A percentile compares a stretch with the other conserved stretches of the same genome.
phyloP scores from a whole-genome alignment of 345 rosid species.

The Euphorbia tirucalli region DNA sequence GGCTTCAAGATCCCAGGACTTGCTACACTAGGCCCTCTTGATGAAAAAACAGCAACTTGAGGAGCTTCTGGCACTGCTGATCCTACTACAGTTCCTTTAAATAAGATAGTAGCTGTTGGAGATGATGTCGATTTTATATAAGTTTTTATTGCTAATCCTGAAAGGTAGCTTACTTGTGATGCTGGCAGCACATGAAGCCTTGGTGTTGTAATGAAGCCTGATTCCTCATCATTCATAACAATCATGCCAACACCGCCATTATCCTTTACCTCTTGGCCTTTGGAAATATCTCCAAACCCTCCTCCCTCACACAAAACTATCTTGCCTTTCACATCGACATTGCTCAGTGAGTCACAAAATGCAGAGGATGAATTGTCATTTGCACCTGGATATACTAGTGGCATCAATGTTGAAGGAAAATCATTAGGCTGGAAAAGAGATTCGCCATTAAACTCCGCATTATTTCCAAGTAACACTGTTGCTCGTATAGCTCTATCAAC shows the following conservation, averaged over 20 bases:
- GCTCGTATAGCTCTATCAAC: conserved; percentile 30
- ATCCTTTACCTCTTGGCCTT: conserved; percentile 18
- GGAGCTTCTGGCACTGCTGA: conserved; percentile 4
- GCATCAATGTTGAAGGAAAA: conserved; percentile 4
- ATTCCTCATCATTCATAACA: neutral
- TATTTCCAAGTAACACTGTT: conserved; percentile 36
- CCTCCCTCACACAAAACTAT: conserved; percentile 14
- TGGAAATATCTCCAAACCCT: neutral
- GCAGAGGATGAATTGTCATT: neutral
- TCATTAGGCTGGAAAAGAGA: conserved; percentile 5
- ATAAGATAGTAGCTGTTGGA: conserved; percentile 10
- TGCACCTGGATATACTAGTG: conserved; percentile 18
- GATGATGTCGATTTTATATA: conserved; percentile 9
- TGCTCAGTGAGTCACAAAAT: conserved; percentile 7
- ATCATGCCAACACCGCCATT: conserved; percentile 23
- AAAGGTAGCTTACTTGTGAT: conserved; percentile 10
- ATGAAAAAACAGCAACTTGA: conserved; percentile 15
- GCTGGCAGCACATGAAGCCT: conserved; percentile 13
- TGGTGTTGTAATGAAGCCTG: conserved; percentile 6
- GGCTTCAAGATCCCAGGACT: conserved; percentile 30
- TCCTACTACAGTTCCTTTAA: conserved; percentile 14
- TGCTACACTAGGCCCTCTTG: conserved; percentile 20
- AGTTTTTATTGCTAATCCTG: conserved; percentile 8
- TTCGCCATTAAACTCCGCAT: conserved; percentile 7
- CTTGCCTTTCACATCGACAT: conserved; percentile 12